Evolutionary conservation across 1,284 basidiomycete species (phyloP).

Genomic region (Rhizopogon hawkerae): DNA sequence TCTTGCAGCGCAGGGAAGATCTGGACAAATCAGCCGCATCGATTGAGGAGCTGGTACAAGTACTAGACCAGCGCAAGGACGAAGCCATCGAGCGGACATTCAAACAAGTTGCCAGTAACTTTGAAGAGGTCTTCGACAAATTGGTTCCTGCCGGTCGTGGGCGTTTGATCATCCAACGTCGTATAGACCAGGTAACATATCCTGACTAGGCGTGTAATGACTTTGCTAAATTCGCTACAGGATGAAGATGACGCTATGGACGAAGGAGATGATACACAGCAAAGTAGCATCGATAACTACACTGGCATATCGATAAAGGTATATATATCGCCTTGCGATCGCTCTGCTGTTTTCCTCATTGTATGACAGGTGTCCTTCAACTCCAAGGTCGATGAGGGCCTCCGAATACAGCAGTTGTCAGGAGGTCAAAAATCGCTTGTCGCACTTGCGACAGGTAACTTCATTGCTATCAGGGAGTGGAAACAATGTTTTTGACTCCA

Average conservation of each 20-base stretch:
- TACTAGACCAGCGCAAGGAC: conserved; percentile 94
- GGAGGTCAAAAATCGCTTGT: conserved; percentile 98
- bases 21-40: conserved; percentile 83
- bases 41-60: conserved; percentile 92
- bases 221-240: conserved; percentile 22
- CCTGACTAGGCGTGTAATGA: accelerated
- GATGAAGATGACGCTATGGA: conserved; percentile 61
- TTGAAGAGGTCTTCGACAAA: conserved; percentile 94
- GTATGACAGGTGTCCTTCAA: conserved; percentile 87
- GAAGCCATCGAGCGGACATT: conserved; percentile 98
- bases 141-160: conserved; percentile 95
- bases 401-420: conserved; percentile 93
- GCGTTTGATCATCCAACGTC: conserved; percentile 83
- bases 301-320: conserved; percentile 95
- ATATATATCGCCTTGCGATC: conserved; percentile 8
- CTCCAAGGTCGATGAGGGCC: conserved; percentile 92
- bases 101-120: conserved; percentile 95
- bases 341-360: background rate
- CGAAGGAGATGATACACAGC: conserved; percentile 61
- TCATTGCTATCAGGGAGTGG: background rate
- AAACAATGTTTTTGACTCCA: conserved; percentile 1
- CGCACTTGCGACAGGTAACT: conserved; percentile 80
- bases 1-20: conserved; percentile 80
- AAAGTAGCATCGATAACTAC: conserved; percentile 84
- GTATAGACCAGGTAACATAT: conserved; percentile 67